A percentile compares a stretch with the other conserved stretches of the same genome.
These are phyloP conservation scores for Bipolaris bicolor DNA, from an alignment of 2,329 filamentous ascomycete genomes.

Conservation along the genomic window DNA sequence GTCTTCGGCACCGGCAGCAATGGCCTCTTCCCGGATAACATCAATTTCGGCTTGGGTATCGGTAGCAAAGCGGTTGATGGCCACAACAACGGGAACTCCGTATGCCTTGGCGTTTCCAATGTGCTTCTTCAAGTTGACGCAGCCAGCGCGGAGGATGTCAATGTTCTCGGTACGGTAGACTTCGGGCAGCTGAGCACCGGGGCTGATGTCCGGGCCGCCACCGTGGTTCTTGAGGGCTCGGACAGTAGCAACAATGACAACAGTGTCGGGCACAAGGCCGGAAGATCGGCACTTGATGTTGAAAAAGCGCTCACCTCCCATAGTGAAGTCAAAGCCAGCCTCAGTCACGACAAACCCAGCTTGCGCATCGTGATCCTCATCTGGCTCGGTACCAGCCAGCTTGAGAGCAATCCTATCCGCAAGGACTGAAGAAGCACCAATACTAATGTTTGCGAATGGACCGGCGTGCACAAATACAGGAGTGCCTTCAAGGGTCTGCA, in stretches of 20 bases:
- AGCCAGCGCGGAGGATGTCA: conserved; percentile 86
- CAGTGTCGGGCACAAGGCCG: conserved; percentile 88
- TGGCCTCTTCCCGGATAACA: conserved; percentile 86
- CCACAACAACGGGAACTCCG: conserved; percentile 92
- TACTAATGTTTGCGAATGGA: conserved; percentile 97
- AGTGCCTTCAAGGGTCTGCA: conserved; percentile 97
- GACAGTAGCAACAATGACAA: conserved; percentile 94
- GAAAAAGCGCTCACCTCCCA: conserved; percentile 99
- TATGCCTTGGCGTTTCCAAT: conserved; percentile 88
- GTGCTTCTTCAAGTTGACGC: conserved; percentile 94
- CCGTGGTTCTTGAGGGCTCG: conserved; percentile 97
- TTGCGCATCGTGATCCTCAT: conserved; percentile 82
- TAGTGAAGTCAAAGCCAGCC: conserved; percentile 98
- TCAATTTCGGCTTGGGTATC: conserved; percentile 92
- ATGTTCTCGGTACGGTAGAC: conserved; percentile 95
- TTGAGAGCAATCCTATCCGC: conserved; percentile 96
- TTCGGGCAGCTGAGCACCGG: conserved; percentile 81
- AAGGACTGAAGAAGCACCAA: conserved; percentile 93
- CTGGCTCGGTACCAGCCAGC: conserved; percentile 89
- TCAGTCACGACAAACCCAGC: conserved; percentile 95
- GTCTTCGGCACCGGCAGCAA: conserved; percentile 90
- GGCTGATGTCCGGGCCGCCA: conserved; percentile 89
- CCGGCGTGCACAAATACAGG: conserved; percentile 97
- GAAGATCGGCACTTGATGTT: conserved; percentile 99
- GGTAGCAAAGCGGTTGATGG: conserved; percentile 94